Evolutionary conservation across 352 stramenopile species (phyloP), one percentile per base, ranked within the genome.

Genomic region (Phytophthora pseudosyringae): DNA sequence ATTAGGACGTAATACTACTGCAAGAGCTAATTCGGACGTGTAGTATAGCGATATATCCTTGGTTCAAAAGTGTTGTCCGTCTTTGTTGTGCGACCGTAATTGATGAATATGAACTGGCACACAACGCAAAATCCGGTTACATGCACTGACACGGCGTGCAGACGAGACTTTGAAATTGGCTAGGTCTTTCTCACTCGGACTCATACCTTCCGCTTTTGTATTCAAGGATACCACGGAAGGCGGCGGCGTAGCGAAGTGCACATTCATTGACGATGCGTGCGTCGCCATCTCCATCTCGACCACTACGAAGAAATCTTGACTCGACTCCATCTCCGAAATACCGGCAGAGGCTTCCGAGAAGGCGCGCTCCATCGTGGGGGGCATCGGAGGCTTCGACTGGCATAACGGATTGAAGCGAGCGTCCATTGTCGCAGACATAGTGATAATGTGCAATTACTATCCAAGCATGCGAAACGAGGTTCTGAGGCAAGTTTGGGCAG

Each of bases 221-320:
- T 21, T 21, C 26, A 68, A 76, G 3, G 25, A 18, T 6, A 74
- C 57, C 3, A 69, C 33, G 12, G 35, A 33, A 18, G 29, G 21
- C 5, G 51, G 60, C 9, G 44, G 45, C 5, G 53, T 59, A 3
- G 36, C 21, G 11, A 56, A 31, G 33, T 11, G 51, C 8, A 54
- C 11, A 28, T 26, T 49, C 29, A 40, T 50, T 25, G 16, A 31
- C 1, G 5, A 1, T 15, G 12, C 18, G 1, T 46, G 26, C 12
- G 10, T 33, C 4, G 16, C 8, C 7, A 26, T 63, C 48, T 54
- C 43, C 44, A 58, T 5, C 38, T 62, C 57, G 26, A 61, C 33
- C 32, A 57, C 9, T 8, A 46, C 28, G 0, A 16, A 11, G 35
- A 12, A 12, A 26, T 64, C 36, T 8, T 56, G 28, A 11, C 16